Percentiles rank a stretch among this genome's conserved stretches.
Conservation (phyloP, 208 protist species). For the Trichomonas vaginalis region DNA sequence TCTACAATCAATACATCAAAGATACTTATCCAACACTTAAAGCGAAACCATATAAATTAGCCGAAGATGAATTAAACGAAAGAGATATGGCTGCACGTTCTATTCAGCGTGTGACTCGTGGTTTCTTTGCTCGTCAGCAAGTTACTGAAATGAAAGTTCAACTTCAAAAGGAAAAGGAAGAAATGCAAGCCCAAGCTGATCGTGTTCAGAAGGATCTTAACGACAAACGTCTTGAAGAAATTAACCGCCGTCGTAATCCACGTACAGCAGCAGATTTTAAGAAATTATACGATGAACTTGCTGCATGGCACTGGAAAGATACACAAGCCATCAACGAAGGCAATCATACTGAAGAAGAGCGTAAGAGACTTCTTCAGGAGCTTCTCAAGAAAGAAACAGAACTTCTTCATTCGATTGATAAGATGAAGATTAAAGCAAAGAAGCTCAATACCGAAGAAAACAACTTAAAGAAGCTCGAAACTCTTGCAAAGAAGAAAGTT, state of each 20-base stretch:
- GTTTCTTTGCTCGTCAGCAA: constrained; percentile 59
- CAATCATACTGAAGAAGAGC: constrained; percentile 43
- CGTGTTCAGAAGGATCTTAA: constrained; percentile 48
- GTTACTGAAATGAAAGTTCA: not conserved
- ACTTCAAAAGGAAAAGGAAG: constrained; percentile 43
- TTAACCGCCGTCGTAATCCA: constrained; percentile 64
- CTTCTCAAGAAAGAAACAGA: constrained; percentile 74
- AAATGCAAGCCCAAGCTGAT: constrained; percentile 44
- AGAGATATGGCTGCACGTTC: not conserved
- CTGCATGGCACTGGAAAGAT: constrained; percentile 62
- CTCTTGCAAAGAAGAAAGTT: constrained; percentile 57
- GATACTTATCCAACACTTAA: not conserved
- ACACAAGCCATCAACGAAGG: constrained; percentile 49
- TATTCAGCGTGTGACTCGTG: constrained; percentile 39
- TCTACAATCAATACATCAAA: not conserved
- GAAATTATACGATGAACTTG: constrained; percentile 62
- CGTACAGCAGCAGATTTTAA: constrained; percentile 67
- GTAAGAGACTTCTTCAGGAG: constrained; percentile 51
- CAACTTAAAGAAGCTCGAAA: constrained; percentile 43
- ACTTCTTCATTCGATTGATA: constrained; percentile 77
- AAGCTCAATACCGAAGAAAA: constrained; percentile 46
- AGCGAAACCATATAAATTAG: not conserved
- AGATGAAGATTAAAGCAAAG: constrained; percentile 46
- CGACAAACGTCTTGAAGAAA: constrained; percentile 52
- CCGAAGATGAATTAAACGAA: not conserved